A percentile compares a stretch with the other conserved stretches of the same genome.
phyloP scores from a whole-genome alignment of 2,329 filamentous ascomycete species.

The Shiraia sp. region DNA sequence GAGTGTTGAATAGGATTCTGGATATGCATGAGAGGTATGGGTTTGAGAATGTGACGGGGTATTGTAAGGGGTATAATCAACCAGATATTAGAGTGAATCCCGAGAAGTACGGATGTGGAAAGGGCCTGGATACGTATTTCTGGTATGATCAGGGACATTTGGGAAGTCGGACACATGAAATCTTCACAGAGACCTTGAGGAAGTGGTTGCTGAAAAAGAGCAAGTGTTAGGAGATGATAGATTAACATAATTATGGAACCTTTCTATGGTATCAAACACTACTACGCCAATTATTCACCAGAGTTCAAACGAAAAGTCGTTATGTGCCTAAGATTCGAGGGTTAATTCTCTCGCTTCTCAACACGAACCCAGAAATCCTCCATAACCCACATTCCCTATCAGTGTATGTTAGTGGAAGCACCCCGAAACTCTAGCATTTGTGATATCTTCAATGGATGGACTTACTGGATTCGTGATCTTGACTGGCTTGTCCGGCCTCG shows the following conservation, averaged over 20 bases:
- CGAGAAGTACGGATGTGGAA: conserved; percentile 51
- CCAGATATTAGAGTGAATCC: conserved; percentile 51
- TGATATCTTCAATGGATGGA: too few species aligned
- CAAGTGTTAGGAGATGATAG: neutral
- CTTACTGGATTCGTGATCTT: conserved; percentile 11
- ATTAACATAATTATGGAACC: neutral
- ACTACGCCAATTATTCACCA: too few species aligned
- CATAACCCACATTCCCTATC: conserved; percentile 16
- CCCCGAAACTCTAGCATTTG: neutral
- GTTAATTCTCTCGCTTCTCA: conserved; percentile 2
- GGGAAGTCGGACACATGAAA: conserved; percentile 48
- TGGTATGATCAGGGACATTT: conserved; percentile 56
- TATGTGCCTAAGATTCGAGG: neutral
- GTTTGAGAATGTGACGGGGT: conserved; percentile 52
- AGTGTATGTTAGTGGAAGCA: conserved; percentile 1
- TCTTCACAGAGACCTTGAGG: conserved; percentile 36
- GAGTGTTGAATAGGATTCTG: conserved; percentile 48
- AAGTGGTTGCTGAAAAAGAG: conserved; percentile 21
- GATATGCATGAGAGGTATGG: conserved; percentile 48
- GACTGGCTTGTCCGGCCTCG: conserved; percentile 5
- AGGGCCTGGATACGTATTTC: conserved; percentile 49
- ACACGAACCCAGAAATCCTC: conserved; percentile 12
- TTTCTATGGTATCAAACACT: neutral
- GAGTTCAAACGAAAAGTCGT: neutral
- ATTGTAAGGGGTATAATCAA: conserved; percentile 52